These are phyloP conservation scores for Chloris gayana DNA, from an alignment of 176 grass and related monocot genomes.

Conservation along the genomic window DNA sequence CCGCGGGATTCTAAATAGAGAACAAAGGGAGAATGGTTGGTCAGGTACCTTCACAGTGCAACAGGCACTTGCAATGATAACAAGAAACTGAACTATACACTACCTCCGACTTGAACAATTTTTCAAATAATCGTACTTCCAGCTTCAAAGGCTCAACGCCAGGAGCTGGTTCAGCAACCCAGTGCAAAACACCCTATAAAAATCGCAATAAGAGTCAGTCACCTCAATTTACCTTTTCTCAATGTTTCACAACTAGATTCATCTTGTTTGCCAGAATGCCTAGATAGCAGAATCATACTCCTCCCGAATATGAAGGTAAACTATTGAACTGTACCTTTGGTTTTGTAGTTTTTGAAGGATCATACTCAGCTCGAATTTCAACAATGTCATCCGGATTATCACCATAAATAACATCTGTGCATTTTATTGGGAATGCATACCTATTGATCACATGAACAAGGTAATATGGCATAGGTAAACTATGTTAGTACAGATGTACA, in stretches of 20 bases:
- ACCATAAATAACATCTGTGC: constrained; percentile 86
- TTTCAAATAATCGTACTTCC: constrained; percentile 92
- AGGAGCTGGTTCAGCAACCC: constrained; percentile 86
- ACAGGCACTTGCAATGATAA: constrained; percentile 2
- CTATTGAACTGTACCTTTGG: constrained; percentile 65
- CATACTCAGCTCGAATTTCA: constrained; percentile 92
- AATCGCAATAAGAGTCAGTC: constrained; percentile 26
- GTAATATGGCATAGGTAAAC: neutral
- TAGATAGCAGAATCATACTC: constrained; percentile 16
- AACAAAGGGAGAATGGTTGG: neutral
- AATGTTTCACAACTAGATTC: constrained; percentile 2
- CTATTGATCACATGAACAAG: constrained; percentile 43
- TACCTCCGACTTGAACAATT: constrained; percentile 89
- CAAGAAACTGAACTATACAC: neutral
- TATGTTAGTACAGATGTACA: neutral
- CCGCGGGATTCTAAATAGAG: constrained; percentile 70
- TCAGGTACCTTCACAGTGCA: constrained; percentile 20
- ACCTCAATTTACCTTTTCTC: neutral
- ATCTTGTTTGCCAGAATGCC: neutral
- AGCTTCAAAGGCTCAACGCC: constrained; percentile 85
- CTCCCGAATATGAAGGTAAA: neutral
- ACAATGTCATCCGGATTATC: constrained; percentile 60
- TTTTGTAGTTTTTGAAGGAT: constrained; percentile 87
- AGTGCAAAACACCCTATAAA: constrained; percentile 92
- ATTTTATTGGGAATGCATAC: constrained; percentile 98